Percentiles rank a stretch among this genome's conserved stretches.
These are phyloP conservation scores for Xerocomellus intermedius DNA, from an alignment of 768 basidiomycete genomes.

Conservation along the genomic window DNA sequence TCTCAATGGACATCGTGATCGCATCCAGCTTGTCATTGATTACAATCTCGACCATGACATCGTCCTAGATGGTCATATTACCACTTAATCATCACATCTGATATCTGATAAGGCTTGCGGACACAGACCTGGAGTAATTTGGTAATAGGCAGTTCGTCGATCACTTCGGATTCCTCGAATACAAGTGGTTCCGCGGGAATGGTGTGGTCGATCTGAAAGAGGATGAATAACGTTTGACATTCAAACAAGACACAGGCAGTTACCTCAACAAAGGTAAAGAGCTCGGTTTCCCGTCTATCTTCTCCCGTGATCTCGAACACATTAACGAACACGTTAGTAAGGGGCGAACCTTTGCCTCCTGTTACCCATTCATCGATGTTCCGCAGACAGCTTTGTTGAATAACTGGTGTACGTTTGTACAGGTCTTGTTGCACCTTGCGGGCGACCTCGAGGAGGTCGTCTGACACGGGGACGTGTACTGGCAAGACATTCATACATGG, in stretches of 20 bases:
- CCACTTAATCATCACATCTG: neutral
- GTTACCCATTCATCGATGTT: conserved; percentile 39
- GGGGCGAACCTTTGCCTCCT: conserved; percentile 25
- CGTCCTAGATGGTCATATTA: conserved; percentile 25
- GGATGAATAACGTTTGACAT: neutral
- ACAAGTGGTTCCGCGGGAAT: conserved; percentile 25
- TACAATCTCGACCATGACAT: conserved; percentile 35
- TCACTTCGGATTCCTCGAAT: conserved; percentile 8
- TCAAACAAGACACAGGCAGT: conserved; percentile 4
- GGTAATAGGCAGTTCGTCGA: conserved; percentile 20
- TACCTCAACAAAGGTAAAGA: conserved; percentile 38
- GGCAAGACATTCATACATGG: conserved; percentile 49
- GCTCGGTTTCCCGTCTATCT: conserved; percentile 4
- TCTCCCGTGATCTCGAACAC: conserved; percentile 38
- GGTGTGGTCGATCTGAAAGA: conserved; percentile 35
- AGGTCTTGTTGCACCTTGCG: conserved; percentile 37
- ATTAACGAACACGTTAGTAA: conserved; percentile 47
- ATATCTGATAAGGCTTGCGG: neutral
- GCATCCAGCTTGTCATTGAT: conserved; percentile 17
- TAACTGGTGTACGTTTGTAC: conserved; percentile 34
- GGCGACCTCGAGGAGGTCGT: conserved; percentile 29
- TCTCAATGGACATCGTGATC: conserved; percentile 24
- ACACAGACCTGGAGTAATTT: conserved; percentile 27
- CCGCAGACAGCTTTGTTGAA: conserved; percentile 41
- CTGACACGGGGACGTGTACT: conserved; percentile 29